phyloP scores from a whole-genome alignment of 768 basidiomycete genomes.

The Suillus tomentosus region DNA sequence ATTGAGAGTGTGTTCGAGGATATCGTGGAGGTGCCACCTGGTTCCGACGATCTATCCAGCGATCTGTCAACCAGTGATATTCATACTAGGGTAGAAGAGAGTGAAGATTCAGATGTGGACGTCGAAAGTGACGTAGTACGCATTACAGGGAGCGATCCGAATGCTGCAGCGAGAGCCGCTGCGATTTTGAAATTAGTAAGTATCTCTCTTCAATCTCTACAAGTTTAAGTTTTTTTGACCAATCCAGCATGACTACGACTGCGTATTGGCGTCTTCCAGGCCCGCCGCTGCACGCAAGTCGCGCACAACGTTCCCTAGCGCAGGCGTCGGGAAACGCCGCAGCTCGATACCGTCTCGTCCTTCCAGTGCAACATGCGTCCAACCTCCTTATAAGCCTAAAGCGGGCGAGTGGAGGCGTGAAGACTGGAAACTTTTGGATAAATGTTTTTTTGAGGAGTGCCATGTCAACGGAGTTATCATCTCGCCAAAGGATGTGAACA shows the following conservation, averaged over 20 bases:
- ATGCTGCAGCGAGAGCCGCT: slow-evolving; percentile 88
- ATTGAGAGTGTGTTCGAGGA: slow-evolving; percentile 5
- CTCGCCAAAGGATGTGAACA: slow-evolving; percentile 47
- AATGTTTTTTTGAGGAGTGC: slow-evolving; percentile 74
- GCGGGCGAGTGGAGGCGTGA: slow-evolving; percentile 61
- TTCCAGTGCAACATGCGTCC: background rate
- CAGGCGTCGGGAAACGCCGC: slow-evolving; percentile 31
- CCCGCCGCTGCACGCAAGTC: slow-evolving; percentile 37
- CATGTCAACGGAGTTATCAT: slow-evolving; percentile 44
- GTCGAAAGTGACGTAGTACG: slow-evolving; percentile 61
- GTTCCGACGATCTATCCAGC: background rate
- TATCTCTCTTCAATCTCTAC: slow-evolving; percentile 8
- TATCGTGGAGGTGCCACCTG: slow-evolving; percentile 9
- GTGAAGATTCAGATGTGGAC: slow-evolving; percentile 35
- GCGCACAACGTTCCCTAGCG: slow-evolving; percentile 36
- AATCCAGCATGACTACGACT: slow-evolving; percentile 83
- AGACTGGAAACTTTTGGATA: slow-evolving; percentile 82
- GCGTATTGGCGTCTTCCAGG: slow-evolving; percentile 48
- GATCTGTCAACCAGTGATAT: background rate
- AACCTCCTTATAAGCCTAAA: slow-evolving; percentile 3
- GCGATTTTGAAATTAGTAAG: slow-evolving; percentile 89
- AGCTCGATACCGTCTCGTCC: slow-evolving; percentile 4
- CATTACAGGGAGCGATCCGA: slow-evolving; percentile 82
- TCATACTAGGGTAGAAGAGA: slow-evolving; percentile 9
- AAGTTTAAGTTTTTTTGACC: slow-evolving; percentile 2